Base-by-base conservation (phyloP, 305 asterid species). In the Rubia tinctorum region DNA sequence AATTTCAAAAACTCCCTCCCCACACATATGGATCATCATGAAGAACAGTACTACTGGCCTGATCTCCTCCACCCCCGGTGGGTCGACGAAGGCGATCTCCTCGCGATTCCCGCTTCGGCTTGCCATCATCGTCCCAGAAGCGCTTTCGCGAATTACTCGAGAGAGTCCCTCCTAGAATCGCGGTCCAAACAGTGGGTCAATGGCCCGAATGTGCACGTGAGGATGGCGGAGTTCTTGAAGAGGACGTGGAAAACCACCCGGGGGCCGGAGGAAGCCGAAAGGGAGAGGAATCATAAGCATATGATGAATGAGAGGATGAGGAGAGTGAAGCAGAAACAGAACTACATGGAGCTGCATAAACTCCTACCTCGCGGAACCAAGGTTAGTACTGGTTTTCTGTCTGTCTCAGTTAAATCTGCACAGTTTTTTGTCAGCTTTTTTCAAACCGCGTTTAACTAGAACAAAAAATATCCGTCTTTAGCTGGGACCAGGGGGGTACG, bases 271-370 rank as follows among this genome's bases (percentile, higher is more conserved):
- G 84, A 66, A 69, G 72, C 56, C 0, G 78, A 76, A 22, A 80
- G 40, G 49, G 88, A 80, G 55, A 77, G 72, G 72, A 76, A 71
- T 37, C 71, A 59, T 56, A 86, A 71, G 80, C 90, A 84, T 67
- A 76, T 73, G 90, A 83, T 88, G 17, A 66, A 51, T 62, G 90
- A 86, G 80, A 86, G 89, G 76, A 71, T 81, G 80, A 80, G 93
- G 39, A 81, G 93, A 40, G 80, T 77, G 76, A 86, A 75, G 68
- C 90, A 82, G 73, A 84, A 72, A 69, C 80, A 79, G 8, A 64
- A 68, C 59, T 88, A 77, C 51, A 18, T 34, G 1, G 75, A 78
- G 56, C 76, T 86, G 84, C 90, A 83, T 62, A 71, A 75, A 8
- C 37, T 83, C 45, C 79, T 88, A 76, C 90, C 90, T 2, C 56